Base-by-base conservation (phyloP, 306 rosid genomes). In the Sphenostylis stenocarpa region DNA sequence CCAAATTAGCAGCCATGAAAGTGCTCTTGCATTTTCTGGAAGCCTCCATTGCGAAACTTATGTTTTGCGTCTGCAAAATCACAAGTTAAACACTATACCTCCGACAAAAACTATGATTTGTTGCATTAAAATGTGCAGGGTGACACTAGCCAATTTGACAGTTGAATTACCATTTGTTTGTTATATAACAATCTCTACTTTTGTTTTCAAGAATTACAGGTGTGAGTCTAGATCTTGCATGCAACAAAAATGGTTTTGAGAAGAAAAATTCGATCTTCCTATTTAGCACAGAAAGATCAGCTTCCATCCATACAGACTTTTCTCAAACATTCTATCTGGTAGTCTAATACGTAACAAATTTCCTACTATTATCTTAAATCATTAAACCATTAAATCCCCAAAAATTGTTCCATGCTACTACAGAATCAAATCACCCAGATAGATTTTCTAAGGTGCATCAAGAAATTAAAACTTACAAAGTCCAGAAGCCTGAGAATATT, bases 31-130 rank as follows among this genome's bases (percentile, higher is more conserved):
- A 86, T 83, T 90, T 86, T 76, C 80, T 87, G 53, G 83, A 84
- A 71, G 92, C 92, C 69, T 86, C 90, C 92, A 87, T 90, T 28
- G 95, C 95, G 56, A 63, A 83, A 76, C 13, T 70, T 60, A 83
- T 84, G 71, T 87, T 83, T 84, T 49, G 85, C 20, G 87, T 76
- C 95, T 90, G 90, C 84, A 83, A 84, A 73, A 85, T 72, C 85
- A 80, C 44, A 53, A 77, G 48, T 66, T 56, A 83, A 51, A 39
- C 62, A 61, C 23, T 72, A 53, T 65, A 61, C 52, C 67, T 39
- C 34, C 14, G 51, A 57, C 8, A 77, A 24, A 38, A 57, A 39
- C 45, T 70, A 26, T 51, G 62, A 63, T 16, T 51, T 26, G 14
- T 52, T 62, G 45, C 81, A 70, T 45, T 44, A 47, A 55, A 57